Evolutionary conservation across 345 rosid genomes (phyloP), one percentile per base, ranked within the genome.

Genomic region (Euphorbia pulcherrima): DNA sequence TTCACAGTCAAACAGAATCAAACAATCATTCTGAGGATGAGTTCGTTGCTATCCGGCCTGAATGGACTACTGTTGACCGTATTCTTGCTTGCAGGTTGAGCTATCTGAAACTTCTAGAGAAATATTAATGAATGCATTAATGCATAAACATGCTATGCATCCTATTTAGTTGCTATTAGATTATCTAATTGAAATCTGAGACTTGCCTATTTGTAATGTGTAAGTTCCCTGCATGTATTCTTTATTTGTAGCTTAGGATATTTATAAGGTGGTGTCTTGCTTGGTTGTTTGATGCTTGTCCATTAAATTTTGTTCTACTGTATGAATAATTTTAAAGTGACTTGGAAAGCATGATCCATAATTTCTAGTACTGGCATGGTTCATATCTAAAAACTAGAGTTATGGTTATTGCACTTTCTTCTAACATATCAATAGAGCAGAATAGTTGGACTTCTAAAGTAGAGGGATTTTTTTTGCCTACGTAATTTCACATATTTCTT

Each of bases 1-100:
- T 95, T 71, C 85, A 89, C 76, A 86, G 89, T 71, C 97, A 87
- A 78, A 83, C 77, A 86, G 80, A 72, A 48, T 87, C 84, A 57
- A 77, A 70, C 77, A 87, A 81, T 75, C 85, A 77, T 73, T 70
- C 86, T 21, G 99, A 90, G 60, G 99, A 95, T 71, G 97, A 95
- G 44, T 82, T 81, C 72, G 90, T 90, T 69, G 87, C 99, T 65
- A 92, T 95, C 71, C 82, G 99, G 65, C 87, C 97, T 26, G 99
- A 95, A 82, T 92, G 99, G 99, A 95, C 97, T 18, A 92, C 96
- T 27, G 93, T 95, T 83, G 99, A 95, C 76, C 92, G 99, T 62
- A 86, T 95, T 78, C 82, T 95, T 82, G 92, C 96, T 69, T 76
- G 84, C 96, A 95, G 99, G 97, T 91, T 37, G 48, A 55, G 46